Conservation (phyloP, 2,329 filamentous ascomycete genomes). For the Phyllachora maydis region DNA sequence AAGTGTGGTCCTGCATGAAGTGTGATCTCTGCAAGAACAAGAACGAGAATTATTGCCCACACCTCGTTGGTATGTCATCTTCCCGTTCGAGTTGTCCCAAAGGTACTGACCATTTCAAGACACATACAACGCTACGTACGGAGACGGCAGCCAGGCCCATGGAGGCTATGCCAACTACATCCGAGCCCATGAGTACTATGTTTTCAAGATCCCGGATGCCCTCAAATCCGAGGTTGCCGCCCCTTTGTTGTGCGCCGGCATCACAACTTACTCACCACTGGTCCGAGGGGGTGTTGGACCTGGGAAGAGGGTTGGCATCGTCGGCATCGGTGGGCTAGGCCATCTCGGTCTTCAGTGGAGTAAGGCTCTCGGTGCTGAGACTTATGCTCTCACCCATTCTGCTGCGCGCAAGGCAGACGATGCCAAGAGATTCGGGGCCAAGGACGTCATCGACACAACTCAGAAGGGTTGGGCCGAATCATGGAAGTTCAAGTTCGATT, state of each 20-base stretch:
- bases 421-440: slow-evolving; percentile 34
- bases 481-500: slow-evolving; percentile 46
- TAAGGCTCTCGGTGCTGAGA: slow-evolving; percentile 44
- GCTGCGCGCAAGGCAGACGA: slow-evolving; percentile 40
- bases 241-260: slow-evolving; percentile 59
- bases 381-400: slow-evolving; percentile 38
- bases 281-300: slow-evolving; percentile 45
- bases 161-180: slow-evolving; percentile 38
- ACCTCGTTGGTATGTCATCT: slow-evolving; percentile 14
- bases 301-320: slow-evolving; percentile 49
- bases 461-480: slow-evolving; percentile 35
- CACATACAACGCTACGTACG: slow-evolving; percentile 37
- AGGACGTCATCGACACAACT: slow-evolving; percentile 35
- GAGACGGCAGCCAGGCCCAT: slow-evolving; percentile 38
- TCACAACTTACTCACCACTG: slow-evolving; percentile 54
- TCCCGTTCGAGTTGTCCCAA: not conserved
- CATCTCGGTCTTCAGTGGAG: slow-evolving; percentile 57
- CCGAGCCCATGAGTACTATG: slow-evolving; percentile 33
- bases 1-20: slow-evolving; percentile 33
- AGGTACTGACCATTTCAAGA: slow-evolving; percentile 7
- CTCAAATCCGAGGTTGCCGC: slow-evolving; percentile 28
- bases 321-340: slow-evolving; percentile 54
- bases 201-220: slow-evolving; percentile 33
- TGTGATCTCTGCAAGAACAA: slow-evolving; percentile 22
- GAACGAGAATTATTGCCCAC: slow-evolving; percentile 28